Evolutionary conservation across 2,329 filamentous ascomycete genomes (phyloP), one percentile per base, ranked within the genome.

Genomic region (Talaromyces marneffei): DNA sequence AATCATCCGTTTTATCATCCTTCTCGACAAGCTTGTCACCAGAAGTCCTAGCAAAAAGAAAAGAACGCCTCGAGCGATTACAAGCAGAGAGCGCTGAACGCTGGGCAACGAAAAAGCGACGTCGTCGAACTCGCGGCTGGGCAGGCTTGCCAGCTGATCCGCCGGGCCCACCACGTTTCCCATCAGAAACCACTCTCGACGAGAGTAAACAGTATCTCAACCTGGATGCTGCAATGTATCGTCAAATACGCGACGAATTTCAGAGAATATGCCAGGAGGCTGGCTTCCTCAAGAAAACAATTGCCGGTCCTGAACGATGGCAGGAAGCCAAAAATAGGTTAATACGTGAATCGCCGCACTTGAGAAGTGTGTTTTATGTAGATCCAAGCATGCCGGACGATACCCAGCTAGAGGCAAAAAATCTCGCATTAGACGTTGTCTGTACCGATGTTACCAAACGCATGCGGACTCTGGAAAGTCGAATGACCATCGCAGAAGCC

Each of bases 371-470:
- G 27, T 85, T 91, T 69, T 85, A 82, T 76, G 73, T 80, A 6
- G 80, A 85, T 46, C 80, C 83, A 27, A 81, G 82, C 2, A 58
- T 58, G 53, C 52, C 58, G 5, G 81, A 85, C 50, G 80, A 83
- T 25, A 81, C 83, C 2, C 79, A 86, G 23, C 73, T 83, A 16
- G 85, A 88, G 46, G 78, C 81, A 44, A 89, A 87, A 70, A 82
- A 82, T 39, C 79, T 91, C 50, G 89, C 90, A 0, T 77, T 95
- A 4, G 90, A 95, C 71, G 83, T 91, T 50, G 87, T 95, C 25
- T 92, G 89, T 69, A 88, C 85, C 29, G 90, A 93, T 74, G 88
- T 93, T 31, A 92, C 89, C 1, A 94, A 94, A 75, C 81, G 88
- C 20, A 87, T 92, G 79, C 85, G 90, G 68, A 85, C 78, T 12